These are phyloP conservation scores for Phoma herbarum DNA, from an alignment of 2,329 filamentous ascomycete genomes.

Conservation along the genomic window DNA sequence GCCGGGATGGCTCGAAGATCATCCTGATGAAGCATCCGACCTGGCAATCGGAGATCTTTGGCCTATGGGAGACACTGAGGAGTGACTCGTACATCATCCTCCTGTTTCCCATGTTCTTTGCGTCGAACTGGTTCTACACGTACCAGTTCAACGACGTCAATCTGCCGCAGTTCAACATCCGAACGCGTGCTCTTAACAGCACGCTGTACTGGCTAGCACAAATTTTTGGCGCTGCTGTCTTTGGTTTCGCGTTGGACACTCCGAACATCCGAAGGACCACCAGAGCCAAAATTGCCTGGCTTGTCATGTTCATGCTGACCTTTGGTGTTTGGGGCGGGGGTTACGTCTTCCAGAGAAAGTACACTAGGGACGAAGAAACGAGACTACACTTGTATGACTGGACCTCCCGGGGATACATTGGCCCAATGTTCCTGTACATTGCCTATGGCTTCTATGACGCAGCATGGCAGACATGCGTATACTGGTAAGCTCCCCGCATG, in stretches of 20 bases:
- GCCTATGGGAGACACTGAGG: neutral
- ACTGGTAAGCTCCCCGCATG: neutral
- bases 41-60: neutral
- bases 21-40: constrained; percentile 1
- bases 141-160: constrained; percentile 1
- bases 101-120: neutral
- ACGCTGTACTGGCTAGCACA: constrained; percentile 1
- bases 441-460: constrained; percentile 2
- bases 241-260: neutral
- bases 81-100: neutral
- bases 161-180: neutral
- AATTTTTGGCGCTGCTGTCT: neutral
- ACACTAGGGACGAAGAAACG: neutral
- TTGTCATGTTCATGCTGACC: constrained; percentile 1
- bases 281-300: constrained; percentile 1
- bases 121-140: constrained; percentile 1
- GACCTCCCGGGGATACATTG: neutral
- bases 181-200: neutral
- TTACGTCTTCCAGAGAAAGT: neutral
- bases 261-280: neutral
- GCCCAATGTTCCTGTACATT: neutral
- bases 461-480: constrained; percentile 1
- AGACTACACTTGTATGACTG: neutral
- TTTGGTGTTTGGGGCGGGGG: neutral
- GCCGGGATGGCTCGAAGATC: neutral